These are phyloP conservation scores for Tulasnella sp. DNA, from an alignment of 768 basidiomycete species.

Conservation along the genomic window DNA sequence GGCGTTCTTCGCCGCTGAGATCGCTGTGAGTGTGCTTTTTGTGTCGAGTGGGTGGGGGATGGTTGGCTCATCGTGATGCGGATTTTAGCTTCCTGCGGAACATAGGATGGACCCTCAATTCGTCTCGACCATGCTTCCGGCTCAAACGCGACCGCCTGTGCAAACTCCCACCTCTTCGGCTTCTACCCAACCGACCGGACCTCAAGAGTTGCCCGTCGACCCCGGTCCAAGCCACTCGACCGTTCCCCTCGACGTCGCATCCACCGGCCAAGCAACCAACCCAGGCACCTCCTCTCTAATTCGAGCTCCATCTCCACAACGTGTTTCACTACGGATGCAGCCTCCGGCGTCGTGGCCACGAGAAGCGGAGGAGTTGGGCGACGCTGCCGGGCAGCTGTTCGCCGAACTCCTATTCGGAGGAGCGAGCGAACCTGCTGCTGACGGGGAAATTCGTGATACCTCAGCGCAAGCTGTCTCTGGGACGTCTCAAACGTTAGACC, in stretches of 20 bases:
- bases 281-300: not conserved
- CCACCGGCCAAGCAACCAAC: not conserved
- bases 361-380: not conserved
- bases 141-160: not conserved
- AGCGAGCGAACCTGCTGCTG: not conserved
- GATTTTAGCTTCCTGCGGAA: not conserved
- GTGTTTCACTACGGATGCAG: not conserved
- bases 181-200: not conserved
- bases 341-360: not conserved
- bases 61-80: not conserved
- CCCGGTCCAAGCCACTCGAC: not conserved
- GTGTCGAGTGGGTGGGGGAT: not conserved
- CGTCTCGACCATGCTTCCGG: not conserved
- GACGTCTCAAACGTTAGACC: not conserved
- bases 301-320: not conserved
- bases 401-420: not conserved
- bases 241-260: too few species aligned
- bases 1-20: not conserved
- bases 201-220: not conserved
- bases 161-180: not conserved
- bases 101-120: constrained; percentile 11
- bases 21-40: not conserved
- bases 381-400: not conserved
- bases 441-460: not conserved
- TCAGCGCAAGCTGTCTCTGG: not conserved